A percentile compares a stretch with the other conserved stretches of the same genome.
phyloP scores from a whole-genome alignment of 2,329 filamentous ascomycete species.

The Aphanoascus verrucosus region DNA sequence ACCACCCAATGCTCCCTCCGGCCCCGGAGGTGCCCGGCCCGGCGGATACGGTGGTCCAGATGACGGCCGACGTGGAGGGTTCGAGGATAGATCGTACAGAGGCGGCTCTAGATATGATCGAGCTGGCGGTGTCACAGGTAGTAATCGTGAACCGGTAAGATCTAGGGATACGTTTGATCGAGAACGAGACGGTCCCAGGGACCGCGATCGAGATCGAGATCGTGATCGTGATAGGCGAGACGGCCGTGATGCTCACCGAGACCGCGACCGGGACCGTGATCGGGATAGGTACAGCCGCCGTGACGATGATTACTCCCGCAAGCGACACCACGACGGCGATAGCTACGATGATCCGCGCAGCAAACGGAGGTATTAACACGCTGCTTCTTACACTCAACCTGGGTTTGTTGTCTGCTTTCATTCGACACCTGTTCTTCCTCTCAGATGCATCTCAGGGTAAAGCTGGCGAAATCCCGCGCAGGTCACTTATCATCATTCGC shows the following conservation, averaged over 20 bases:
- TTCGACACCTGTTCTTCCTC: constrained; percentile 19
- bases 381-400: constrained; percentile 17
- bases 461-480: constrained; percentile 13
- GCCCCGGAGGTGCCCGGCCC: constrained; percentile 46
- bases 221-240: constrained; percentile 41
- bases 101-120: constrained; percentile 42
- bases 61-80: constrained; percentile 41
- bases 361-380: constrained; percentile 48
- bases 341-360: constrained; percentile 64
- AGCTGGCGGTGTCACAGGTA: constrained; percentile 48
- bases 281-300: constrained; percentile 40
- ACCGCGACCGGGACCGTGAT: constrained; percentile 37
- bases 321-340: constrained; percentile 63
- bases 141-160: constrained; percentile 76
- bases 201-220: constrained; percentile 44
- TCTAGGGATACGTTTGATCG: constrained; percentile 50
- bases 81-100: constrained; percentile 48
- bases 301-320: constrained; percentile 49
- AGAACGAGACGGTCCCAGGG: constrained; percentile 45
- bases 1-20: constrained; percentile 42
- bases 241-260: constrained; percentile 29
- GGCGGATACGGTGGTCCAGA: constrained; percentile 40
- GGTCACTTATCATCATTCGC: neutral
- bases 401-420: constrained; percentile 38
- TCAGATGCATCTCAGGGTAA: constrained; percentile 29